Evolutionary conservation across 2,329 filamentous ascomycete genomes (phyloP).

Genomic region (Conoideocrella luteorostrata): DNA sequence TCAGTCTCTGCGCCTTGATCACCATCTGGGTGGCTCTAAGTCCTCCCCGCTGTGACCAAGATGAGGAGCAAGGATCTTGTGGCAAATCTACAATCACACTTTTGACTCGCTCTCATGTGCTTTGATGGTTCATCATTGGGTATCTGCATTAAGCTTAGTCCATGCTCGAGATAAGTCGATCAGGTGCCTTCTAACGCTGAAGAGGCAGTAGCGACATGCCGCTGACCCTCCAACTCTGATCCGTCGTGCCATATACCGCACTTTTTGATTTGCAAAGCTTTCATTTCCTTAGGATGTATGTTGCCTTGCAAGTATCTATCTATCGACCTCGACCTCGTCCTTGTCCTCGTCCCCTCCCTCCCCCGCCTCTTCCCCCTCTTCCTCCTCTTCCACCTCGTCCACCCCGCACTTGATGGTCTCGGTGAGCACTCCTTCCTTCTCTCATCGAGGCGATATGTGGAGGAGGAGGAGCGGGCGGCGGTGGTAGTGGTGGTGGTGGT

Average conservation of each 20-base stretch:
- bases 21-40: too few relatives aligned
- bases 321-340: too few relatives aligned
- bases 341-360: conserved; percentile 18
- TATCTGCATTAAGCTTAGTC: conserved; percentile 1
- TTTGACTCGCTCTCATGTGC: neutral
- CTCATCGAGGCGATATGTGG: conserved; percentile 13
- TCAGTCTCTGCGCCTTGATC: too few relatives aligned
- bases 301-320: too few relatives aligned
- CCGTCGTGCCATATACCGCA: too few relatives aligned
- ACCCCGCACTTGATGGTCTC: conserved; percentile 17
- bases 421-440: conserved; percentile 16
- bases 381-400: conserved; percentile 20
- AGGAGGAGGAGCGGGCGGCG: conserved; percentile 22
- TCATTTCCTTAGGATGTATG: too few relatives aligned
- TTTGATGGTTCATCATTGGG: neutral
- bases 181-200: too few relatives aligned
- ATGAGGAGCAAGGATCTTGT: neutral
- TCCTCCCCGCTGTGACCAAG: too few relatives aligned
- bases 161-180: neutral
- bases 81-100: neutral
- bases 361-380: conserved; percentile 8
- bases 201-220: too few relatives aligned
- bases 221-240: too few relatives aligned
- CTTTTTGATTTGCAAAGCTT: too few relatives aligned
- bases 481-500: conserved; percentile 21